Conservation (phyloP, 768 basidiomycete genomes). For the Lepiota brunneoincarnata region DNA sequence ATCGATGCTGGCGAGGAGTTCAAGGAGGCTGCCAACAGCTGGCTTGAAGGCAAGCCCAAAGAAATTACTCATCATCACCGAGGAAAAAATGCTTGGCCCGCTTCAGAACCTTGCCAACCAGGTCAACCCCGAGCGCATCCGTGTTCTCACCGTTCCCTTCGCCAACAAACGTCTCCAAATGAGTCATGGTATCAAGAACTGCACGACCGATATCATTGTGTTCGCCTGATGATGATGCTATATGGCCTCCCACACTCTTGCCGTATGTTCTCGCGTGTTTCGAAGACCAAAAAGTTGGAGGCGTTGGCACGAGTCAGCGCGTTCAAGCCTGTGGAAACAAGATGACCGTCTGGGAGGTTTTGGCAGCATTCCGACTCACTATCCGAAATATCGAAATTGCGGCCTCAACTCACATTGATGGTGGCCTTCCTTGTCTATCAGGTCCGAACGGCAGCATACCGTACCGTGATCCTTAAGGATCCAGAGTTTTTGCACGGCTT, state of each 20-base stretch:
- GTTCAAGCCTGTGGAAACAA: constrained; percentile 74
- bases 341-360: constrained; percentile 95
- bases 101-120: constrained; percentile 86
- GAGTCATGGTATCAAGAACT: constrained; percentile 89
- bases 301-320: constrained; percentile 88
- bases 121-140: constrained; percentile 81
- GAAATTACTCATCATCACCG: constrained; percentile 68
- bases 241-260: constrained; percentile 92
- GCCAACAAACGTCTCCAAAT: constrained; percentile 95
- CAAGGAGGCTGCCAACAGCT: constrained; percentile 88
- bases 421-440: constrained; percentile 87
- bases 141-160: constrained; percentile 87
- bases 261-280: constrained; percentile 89
- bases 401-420: constrained; percentile 88
- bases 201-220: constrained; percentile 89
- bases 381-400: constrained; percentile 95
- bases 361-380: constrained; percentile 88
- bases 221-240: constrained; percentile 95
- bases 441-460: constrained; percentile 92
- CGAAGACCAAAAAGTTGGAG: constrained; percentile 91
- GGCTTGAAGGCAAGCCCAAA: constrained; percentile 91
- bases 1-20: constrained; percentile 96
- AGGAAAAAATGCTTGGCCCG: constrained; percentile 88
- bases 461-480: constrained; percentile 92
- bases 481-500: constrained; percentile 92